Base-by-base conservation (phyloP, 306 rosid species). In the Acacia melanoxylon region DNA sequence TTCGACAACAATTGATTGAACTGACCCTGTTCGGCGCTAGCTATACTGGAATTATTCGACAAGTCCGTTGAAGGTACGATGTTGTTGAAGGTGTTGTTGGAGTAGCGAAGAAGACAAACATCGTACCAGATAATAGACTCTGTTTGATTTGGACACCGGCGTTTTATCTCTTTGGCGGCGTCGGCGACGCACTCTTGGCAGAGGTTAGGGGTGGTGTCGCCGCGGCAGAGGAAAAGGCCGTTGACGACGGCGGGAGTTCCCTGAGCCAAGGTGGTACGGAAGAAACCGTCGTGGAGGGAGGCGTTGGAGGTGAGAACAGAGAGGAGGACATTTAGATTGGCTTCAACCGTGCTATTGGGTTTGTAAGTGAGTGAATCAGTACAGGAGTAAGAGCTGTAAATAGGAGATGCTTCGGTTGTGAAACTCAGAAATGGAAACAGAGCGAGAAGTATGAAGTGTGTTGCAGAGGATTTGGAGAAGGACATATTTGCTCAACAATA, bases 221-320 rank as follows among this genome's bases (percentile, higher is more conserved):
- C 91, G 41, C 92, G 89, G 81, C 93, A 91, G 80, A 91, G 91
- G 76, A 89, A 87, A 29, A 84, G 82, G 31, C 94, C 92, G 66
- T 80, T 84, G 54, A 89, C 66, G 29, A 71, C 75, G 24, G 44
- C 5, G 17, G 81, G 52, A 41, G 80, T 4, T 52, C 44, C 59
- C 8, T 14, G 65, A 14, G 82, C 62, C 12, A 74, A 10, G 72
- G 72, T 35, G 71, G 84, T 76, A 33, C 65, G 66, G 89, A 67
- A 81, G 90, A 72, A 87, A 15, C 83, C 87, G 37, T 71, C 27
- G 46, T 51, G 82, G 70, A 35, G 42, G 41, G 91, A 77, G 82
- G 87, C 81, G 86, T 85, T 85, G 81, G 89, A 79, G 74, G 88
- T 68, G 6, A 93, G 89, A 54, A 84, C 67, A 4, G 91, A 75